phyloP scores from a whole-genome alignment of 768 basidiomycete species.

The Rickenella mellea region DNA sequence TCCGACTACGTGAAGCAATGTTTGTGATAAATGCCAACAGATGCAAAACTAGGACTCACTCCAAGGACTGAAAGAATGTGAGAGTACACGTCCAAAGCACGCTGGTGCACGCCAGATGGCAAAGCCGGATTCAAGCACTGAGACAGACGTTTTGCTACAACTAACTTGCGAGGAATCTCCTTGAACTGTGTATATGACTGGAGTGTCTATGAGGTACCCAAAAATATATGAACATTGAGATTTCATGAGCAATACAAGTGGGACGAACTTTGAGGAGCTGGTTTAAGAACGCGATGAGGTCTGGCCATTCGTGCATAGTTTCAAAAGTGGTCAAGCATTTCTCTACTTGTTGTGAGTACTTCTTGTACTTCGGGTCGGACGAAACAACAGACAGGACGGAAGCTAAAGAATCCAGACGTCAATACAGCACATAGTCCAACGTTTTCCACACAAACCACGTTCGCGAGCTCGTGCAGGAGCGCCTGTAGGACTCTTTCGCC shows the following conservation, averaged over 20 bases:
- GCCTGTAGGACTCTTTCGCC: no score
- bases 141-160: conserved; percentile 88
- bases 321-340: conserved; percentile 89
- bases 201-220: conserved; percentile 53
- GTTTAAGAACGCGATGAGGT: conserved; percentile 96
- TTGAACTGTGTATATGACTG: conserved; percentile 92
- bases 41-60: conserved; percentile 37
- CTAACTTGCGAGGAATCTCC: conserved; percentile 90
- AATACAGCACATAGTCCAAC: no score
- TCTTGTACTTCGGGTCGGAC: conserved; percentile 84
- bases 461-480: no score
- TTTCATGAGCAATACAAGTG: conserved; percentile 4
- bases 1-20: conserved; percentile 47
- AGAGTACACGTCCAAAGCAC: conserved; percentile 89
- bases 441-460: no score
- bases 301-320: conserved; percentile 97
- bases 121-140: conserved; percentile 98
- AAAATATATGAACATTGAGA: not conserved
- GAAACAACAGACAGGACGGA: conserved; percentile 3
- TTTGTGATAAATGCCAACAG: not conserved
- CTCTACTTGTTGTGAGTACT: conserved; percentile 88
- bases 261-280: conserved; percentile 73
- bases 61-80: conserved; percentile 89
- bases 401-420: not conserved
- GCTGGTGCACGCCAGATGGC: conserved; percentile 93